Evolutionary conservation across 2,329 filamentous ascomycete genomes (phyloP).

Genomic region (Colletotrichum tanaceti): DNA sequence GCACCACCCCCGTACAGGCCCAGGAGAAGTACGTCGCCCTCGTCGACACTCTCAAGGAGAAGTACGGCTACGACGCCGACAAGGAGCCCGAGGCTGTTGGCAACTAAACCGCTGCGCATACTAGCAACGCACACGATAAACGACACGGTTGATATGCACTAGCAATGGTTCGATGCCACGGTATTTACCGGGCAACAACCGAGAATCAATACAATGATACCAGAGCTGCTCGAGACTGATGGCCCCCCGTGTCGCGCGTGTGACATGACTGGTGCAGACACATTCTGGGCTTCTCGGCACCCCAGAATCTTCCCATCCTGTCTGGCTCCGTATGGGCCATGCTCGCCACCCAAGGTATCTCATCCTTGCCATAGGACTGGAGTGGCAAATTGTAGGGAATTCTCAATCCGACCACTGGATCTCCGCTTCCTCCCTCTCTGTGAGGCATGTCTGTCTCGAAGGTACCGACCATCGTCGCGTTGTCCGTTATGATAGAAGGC

Average conservation of each 20-base stretch:
- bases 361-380: conserved; percentile 69
- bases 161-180: neutral
- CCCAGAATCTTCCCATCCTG: conserved; percentile 62
- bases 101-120: conserved; percentile 40
- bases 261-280: conserved; percentile 5
- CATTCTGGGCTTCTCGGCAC: conserved; percentile 12
- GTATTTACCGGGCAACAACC: conserved; percentile 11
- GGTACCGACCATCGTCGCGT: conserved; percentile 72
- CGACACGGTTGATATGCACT: conserved; percentile 27
- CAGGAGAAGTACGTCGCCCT: conserved; percentile 81
- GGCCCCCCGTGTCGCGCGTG: neutral
- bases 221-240: conserved; percentile 12
- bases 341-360: conserved; percentile 83
- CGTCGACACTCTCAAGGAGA: conserved; percentile 77
- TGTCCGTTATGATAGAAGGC: conserved; percentile 69
- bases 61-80: conserved; percentile 74
- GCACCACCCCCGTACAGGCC: conserved; percentile 71
- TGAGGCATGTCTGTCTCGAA: conserved; percentile 71
- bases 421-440: conserved; percentile 42
- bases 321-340: conserved; percentile 70
- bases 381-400: conserved; percentile 88
- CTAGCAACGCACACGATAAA: conserved; percentile 31
- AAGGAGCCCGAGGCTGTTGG: conserved; percentile 71
- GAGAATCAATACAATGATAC: conserved; percentile 38
- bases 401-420: conserved; percentile 72